Base-by-base conservation (phyloP, 2,329 filamentous ascomycete genomes). In the Torrubiella hemipterigena region DNA sequence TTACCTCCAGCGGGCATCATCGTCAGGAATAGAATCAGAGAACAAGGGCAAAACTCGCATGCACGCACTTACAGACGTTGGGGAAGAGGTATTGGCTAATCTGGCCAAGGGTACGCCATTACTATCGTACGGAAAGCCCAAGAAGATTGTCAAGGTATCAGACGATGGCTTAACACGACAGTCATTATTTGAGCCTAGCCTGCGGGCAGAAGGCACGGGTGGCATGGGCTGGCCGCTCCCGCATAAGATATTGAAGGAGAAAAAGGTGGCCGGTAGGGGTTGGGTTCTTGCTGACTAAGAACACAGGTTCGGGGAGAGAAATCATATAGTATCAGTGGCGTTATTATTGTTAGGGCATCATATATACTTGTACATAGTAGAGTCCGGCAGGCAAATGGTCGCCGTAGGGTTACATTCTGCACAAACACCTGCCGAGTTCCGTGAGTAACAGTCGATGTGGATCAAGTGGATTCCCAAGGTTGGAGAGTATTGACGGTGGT, bases 31-130 rank as follows among this genome's bases (percentile, higher is more conserved):
- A 0, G 57, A 64, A 15, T 50, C 56, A 2, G 66, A 67, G 17
- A 78, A 76, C 45, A 59, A 54, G 27, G 67, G 77, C 13, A 85
- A 81, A 56, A 86, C 85, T 18, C 65, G 91, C 26, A 93, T 98
- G 81, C 82, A 89, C 49, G 73, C 89, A 4, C 67, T 98, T 14
- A 89, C 86, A 3, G 74, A 87, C 17, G 64, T 93, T 6, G 81
- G 76, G 12, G 80, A 75, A 2, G 68, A 71, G 3, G 82, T 93
- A 51, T 67, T 98, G 6, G 73, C 81, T 4, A 75, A 73, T 2
- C 63, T 96, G 33, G 83, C 86, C 5, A 80, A 85, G 50, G 83
- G 82, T 0, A 96, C 91, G 10, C 83, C 86, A 29, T 60, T 98
- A 32, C 54, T 96, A 15, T 73, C 73, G 22, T 86, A 89, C 42